Evolutionary conservation across 2,329 filamentous ascomycete genomes (phyloP).

Genomic region (Trichoderma citrinoviride): DNA sequence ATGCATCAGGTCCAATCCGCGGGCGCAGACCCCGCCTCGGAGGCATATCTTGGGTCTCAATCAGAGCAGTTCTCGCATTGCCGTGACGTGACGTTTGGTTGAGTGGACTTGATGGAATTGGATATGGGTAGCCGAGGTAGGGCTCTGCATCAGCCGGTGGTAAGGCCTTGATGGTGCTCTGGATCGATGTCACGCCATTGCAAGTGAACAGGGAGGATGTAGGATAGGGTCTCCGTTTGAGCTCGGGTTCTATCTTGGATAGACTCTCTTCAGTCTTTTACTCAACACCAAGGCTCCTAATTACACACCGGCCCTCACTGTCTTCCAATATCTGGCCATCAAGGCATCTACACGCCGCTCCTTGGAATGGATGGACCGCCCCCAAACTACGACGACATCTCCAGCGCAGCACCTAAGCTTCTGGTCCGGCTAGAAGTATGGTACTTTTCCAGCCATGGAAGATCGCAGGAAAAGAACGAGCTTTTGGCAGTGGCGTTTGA

Average conservation of each 20-base stretch:
- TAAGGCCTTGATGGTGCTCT: not conserved
- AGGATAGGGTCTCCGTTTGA: not conserved
- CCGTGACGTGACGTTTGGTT: not conserved
- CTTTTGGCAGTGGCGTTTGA: not conserved
- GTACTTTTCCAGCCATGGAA: not conserved
- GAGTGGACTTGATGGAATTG: not conserved
- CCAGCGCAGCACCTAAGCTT: not conserved
- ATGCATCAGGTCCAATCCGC: not conserved
- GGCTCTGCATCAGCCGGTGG: not conserved
- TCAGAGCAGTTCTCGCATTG: not conserved
- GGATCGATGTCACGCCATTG: not conserved
- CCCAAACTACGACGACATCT: not conserved
- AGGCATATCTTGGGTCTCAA: not conserved
- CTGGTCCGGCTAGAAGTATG: not conserved
- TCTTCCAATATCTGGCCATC: not conserved
- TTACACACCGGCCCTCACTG: too few species aligned
- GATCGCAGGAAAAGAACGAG: not conserved
- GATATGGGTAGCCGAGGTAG: not conserved
- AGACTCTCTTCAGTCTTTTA: rapidly evolving
- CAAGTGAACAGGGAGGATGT: too few species aligned
- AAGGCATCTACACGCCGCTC: not conserved
- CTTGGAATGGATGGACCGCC: not conserved
- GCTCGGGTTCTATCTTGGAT: not conserved
- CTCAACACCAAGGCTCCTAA: not conserved
- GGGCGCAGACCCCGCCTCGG: not conserved